Evolutionary conservation across 2,329 filamentous ascomycete genomes (phyloP).

Genomic region (Colletotrichum sp.): DNA sequence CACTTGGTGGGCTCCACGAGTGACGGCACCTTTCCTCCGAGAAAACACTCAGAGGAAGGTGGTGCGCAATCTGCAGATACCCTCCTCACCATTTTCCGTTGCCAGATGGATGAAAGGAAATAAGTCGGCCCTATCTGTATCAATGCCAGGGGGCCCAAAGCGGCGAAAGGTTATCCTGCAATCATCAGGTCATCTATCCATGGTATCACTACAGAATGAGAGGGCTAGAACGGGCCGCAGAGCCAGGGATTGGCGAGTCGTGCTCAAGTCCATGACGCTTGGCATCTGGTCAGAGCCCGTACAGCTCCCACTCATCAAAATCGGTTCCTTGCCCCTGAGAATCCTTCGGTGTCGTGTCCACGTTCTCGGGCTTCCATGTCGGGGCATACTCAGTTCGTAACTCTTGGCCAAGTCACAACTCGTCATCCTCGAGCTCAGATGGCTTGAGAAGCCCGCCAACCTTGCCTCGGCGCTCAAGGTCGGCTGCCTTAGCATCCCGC

Average conservation of each 20-base stretch:
- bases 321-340: conserved; percentile 33
- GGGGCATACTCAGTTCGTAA: conserved; percentile 65
- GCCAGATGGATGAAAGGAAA: conserved; percentile 19
- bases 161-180: conserved; percentile 20
- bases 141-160: conserved; percentile 6
- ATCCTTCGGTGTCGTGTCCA: conserved; percentile 23
- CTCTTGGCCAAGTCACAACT: conserved; percentile 83
- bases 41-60: neutral
- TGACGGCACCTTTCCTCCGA: neutral
- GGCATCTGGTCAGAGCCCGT: conserved; percentile 55
- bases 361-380: conserved; percentile 32
- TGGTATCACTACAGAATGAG: conserved; percentile 23
- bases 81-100: conserved; percentile 15
- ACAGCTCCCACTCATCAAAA: conserved; percentile 70
- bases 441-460: conserved; percentile 96
- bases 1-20: neutral
- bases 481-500: conserved; percentile 82
- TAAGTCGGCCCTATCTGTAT: conserved; percentile 6
- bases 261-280: conserved; percentile 18
- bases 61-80: neutral
- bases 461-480: conserved; percentile 91
- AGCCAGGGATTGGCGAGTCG: conserved; percentile 19
- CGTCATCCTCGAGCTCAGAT: conserved; percentile 91
- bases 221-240: conserved; percentile 16
- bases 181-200: conserved; percentile 23